Base-by-base conservation (phyloP, 129 eudicot genomes). In the Flaveria ramosissima region DNA sequence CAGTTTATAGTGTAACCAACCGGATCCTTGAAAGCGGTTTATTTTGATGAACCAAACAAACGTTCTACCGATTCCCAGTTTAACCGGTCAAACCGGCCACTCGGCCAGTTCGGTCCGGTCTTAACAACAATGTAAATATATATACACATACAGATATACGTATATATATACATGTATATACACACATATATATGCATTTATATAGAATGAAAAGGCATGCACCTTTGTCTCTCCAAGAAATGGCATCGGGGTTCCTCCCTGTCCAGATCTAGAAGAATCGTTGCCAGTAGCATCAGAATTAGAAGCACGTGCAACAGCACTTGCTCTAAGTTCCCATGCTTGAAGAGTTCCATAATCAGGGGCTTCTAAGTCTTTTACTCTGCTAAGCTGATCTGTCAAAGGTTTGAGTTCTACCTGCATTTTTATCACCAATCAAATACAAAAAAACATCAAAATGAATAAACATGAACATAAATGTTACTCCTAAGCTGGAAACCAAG, bases 261-360 rank as follows among this genome's bases (percentile, higher is more conserved):
- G 87, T 64, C 81, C 75, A 42, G 84, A 42, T 75, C 84, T 87
- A 42, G 89, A 85, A 56, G 86, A 59, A 83, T 94, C 98, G 71
- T 86, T 87, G 53, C 74, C 79, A 59, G 63, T 71, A 16, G 83
- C 77, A 82, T 87, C 93, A 50, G 85, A 85, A 80, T 81, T 80
- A 70, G 83, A 83, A 9, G 83, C 89, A 75, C 93, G 89, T 27
- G 90, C 89, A 63, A 85, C 90, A 45, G 88, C 93, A 81, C 84
- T 82, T 41, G 96, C 96, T 56, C 89, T 80, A 64, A 84, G 87
- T 81, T 91, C 96, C 97, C 99, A 95, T 73, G 90, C 97, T 74
- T 91, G 96, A 74, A 95, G 94, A 77, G 83, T 88, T 83, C 96
- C 97, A 77, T 85, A 89, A 55, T 95, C 99, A 68, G 99, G 99